Base-by-base conservation (phyloP, 169 alveolate genomes). In the Cryptosporidium ryanae region DNA sequence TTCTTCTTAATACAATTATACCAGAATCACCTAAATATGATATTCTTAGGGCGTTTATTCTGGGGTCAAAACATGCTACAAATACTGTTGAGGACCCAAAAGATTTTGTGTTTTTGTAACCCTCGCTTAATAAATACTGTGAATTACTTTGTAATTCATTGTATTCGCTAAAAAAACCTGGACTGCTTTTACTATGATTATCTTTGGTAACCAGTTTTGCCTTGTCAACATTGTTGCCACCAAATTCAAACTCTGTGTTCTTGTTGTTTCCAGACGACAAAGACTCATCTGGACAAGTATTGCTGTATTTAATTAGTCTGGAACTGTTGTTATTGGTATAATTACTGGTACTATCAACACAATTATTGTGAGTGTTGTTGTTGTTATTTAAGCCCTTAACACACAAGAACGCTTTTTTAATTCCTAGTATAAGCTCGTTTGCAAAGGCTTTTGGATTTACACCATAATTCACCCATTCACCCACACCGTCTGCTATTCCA, bases 401-500 rank as follows among this genome's bases (percentile, higher is more conserved):
- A 25, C 10, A n/a, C 4, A 57, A 43, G 1, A 82, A 76, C 17
- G 92, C 93, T 10, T 59, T 66, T 64, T 70, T 68, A 71, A 91
- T 82, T 49, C 92, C 92, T 18, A 59, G 25, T 76, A 92, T 91
- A 27, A 92, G 90, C 61, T 92, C 94, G 17, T 82, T 66, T 13
- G 94, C 92, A 61, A 92, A 92, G 29, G 70, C 66, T n/a, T 89
- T 70, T 23, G 94, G 92, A 15, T 90, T 82, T 5, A 92, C 48
- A 21, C 94, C 94, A 76, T 91, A 89, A 48, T 82, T 64, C 2
- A 76, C 94, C 94, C 94, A 91, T 50, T 91, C 95, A 54, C 92
- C 94, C 8, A 91, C 94, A 3, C 94, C 94, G 46, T 91, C 94
- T 4, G 94, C 94, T n/a, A 95, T 95, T 15, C 96, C 95, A 17